These are phyloP conservation scores for Passalora sequoiae DNA, from an alignment of 2,329 filamentous ascomycete species.

Conservation along the genomic window DNA sequence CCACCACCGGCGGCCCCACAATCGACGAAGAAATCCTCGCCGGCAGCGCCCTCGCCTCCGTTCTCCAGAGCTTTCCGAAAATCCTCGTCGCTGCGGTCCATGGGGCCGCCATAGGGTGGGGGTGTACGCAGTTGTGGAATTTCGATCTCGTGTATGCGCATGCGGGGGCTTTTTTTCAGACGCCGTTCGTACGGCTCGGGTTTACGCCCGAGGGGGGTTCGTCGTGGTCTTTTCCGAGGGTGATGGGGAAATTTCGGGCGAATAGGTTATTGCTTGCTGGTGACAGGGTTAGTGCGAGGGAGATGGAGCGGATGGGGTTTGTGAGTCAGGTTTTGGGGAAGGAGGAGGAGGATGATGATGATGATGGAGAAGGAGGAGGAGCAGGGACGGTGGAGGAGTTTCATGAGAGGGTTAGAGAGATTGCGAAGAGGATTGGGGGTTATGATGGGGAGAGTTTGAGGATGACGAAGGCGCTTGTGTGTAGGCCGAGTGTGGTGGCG, in stretches of 20 bases:
- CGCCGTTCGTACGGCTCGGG: slow-evolving; percentile 1
- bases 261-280: slow-evolving; percentile 4
- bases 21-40: slow-evolving; percentile 13
- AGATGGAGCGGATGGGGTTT: slow-evolving; percentile 5
- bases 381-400: not conserved
- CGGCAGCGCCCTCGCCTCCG: not conserved
- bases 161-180: slow-evolving; percentile 4
- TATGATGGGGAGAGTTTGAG: slow-evolving; percentile 2
- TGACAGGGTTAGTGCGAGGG: slow-evolving; percentile 2
- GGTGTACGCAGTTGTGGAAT: slow-evolving; percentile 7
- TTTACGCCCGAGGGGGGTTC: slow-evolving; percentile 4
- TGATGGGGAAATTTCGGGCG: slow-evolving; percentile 5
- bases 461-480: not conserved
- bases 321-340: slow-evolving; percentile 6
- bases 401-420: slow-evolving; percentile 2
- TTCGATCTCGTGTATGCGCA: slow-evolving; percentile 9
- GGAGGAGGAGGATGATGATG: slow-evolving; percentile 1
- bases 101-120: slow-evolving; percentile 8
- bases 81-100: slow-evolving; percentile 7
- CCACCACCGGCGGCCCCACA: too few relatives aligned
- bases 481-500: slow-evolving; percentile 1
- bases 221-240: not conserved
- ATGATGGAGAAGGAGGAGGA: too few relatives aligned
- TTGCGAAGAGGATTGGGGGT: slow-evolving; percentile 2
- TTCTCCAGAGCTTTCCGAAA: slow-evolving; percentile 5